These are phyloP conservation scores for Aspergillus ostianus DNA, from an alignment of 495 filamentous ascomycete genomes.

Conservation along the genomic window DNA sequence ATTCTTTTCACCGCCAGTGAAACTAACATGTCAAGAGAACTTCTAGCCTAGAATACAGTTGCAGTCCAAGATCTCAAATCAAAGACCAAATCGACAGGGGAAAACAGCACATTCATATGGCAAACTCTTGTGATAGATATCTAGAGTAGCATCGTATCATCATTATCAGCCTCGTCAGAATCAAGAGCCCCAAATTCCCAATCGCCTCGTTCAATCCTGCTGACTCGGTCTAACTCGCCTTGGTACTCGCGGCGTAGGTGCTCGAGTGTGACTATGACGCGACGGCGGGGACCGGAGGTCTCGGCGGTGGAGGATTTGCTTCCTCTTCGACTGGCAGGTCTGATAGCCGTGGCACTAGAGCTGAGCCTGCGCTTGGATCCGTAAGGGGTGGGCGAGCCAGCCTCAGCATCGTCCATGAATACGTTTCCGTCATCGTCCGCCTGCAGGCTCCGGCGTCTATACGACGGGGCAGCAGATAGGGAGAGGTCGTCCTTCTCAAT, in stretches of 20 bases:
- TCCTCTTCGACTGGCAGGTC: constrained; percentile 18
- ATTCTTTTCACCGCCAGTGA: neutral
- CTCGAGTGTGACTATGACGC: constrained; percentile 70
- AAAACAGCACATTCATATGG: constrained; percentile 1
- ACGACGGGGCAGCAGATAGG: constrained; percentile 11
- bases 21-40: neutral
- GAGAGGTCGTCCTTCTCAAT: constrained; percentile 43
- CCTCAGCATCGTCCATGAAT: constrained; percentile 39
- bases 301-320: constrained; percentile 26
- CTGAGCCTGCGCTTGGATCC: constrained; percentile 13
- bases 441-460: constrained; percentile 27
- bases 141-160: constrained; percentile 46
- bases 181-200: constrained; percentile 56
- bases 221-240: constrained; percentile 76
- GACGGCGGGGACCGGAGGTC: constrained; percentile 25
- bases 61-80: neutral
- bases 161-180: constrained; percentile 35
- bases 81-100: constrained; percentile 1
- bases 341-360: constrained; percentile 10
- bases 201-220: constrained; percentile 57
- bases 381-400: constrained; percentile 17
- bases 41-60: constrained; percentile 10
- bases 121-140: constrained; percentile 2
- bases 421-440: constrained; percentile 44
- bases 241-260: constrained; percentile 86